phyloP scores from a whole-genome alignment of 1,284 basidiomycete species.

The Cutaneotrichosporon dermatis region DNA sequence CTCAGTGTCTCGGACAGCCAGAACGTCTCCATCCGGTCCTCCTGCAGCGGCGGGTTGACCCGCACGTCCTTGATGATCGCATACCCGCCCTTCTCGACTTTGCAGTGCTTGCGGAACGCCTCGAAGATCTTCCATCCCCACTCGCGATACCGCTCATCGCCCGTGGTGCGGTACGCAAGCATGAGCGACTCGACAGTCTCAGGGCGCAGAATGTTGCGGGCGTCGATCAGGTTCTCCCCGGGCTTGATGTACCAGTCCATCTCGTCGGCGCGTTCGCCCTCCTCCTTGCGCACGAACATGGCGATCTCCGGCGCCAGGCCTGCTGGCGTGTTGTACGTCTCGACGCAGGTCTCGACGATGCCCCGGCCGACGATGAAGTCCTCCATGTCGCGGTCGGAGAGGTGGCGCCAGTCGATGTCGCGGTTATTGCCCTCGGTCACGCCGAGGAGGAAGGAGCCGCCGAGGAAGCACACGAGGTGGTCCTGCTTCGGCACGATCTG shows the following conservation, averaged over 20 bases:
- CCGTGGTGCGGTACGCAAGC: conserved; percentile 77
- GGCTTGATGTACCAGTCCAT: conserved; percentile 83
- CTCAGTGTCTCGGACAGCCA: conserved; percentile 87
- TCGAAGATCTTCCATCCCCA: conserved; percentile 88
- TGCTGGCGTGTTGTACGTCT: conserved; percentile 80
- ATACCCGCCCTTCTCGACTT: conserved; percentile 70
- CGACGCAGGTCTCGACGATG: conserved; percentile 79
- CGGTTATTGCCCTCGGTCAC: conserved; percentile 66
- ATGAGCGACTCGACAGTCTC: conserved; percentile 94
- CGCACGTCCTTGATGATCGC: conserved; percentile 82
- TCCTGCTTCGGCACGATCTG: conserved; percentile 80
- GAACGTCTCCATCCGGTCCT: conserved; percentile 96
- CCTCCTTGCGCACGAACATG: conserved; percentile 59
- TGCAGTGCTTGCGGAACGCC: conserved; percentile 78
- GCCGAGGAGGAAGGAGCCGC: conserved; percentile 84
- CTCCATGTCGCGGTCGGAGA: conserved; percentile 58
- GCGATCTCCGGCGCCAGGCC: conserved; percentile 80
- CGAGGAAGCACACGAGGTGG: conserved; percentile 92
- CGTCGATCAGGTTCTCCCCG: conserved; percentile 60
- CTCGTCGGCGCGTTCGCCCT: conserved; percentile 48
- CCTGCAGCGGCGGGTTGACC: conserved; percentile 57
- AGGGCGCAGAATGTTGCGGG: conserved; percentile 87
- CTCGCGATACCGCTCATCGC: conserved; percentile 72
- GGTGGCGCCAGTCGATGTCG: conserved; percentile 27
- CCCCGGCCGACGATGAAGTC: conserved; percentile 80